These are phyloP conservation scores for Orobanche coerulescens DNA, from an alignment of 257 asterid genomes.

Conservation along the genomic window DNA sequence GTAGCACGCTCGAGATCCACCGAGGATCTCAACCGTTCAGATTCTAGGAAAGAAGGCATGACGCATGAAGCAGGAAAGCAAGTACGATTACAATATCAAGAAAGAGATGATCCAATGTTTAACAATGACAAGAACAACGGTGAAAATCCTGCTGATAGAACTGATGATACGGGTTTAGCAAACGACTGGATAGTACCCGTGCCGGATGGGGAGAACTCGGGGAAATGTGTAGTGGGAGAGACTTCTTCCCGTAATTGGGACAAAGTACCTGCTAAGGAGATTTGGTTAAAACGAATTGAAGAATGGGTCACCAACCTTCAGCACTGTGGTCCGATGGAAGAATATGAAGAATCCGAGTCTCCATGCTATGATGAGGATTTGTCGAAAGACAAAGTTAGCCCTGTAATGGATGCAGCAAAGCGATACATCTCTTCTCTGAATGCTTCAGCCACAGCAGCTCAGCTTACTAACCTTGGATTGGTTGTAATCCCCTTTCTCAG, in stretches of 20 bases:
- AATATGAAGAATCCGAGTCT: constrained; percentile 29
- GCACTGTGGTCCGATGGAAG: constrained; percentile 52
- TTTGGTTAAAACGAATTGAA: constrained; percentile 63
- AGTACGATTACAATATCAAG: constrained; percentile 28
- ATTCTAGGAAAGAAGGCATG: constrained; percentile 35
- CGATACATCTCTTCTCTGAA: constrained; percentile 73
- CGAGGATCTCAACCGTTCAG: constrained; percentile 48
- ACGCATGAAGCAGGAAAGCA: constrained; percentile 33
- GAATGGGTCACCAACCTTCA: constrained; percentile 86
- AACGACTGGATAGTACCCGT: constrained; percentile 84
- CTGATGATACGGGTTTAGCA: constrained; percentile 45
- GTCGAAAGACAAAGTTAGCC: constrained; percentile 48
- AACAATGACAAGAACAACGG: constrained; percentile 31
- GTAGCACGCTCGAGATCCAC: constrained; percentile 53
- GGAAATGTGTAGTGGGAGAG: constrained; percentile 31
- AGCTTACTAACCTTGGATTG: constrained; percentile 82
- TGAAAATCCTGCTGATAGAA: constrained; percentile 47
- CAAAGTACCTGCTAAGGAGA: constrained; percentile 55
- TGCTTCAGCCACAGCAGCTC: constrained; percentile 69
- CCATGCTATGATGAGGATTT: constrained; percentile 30
- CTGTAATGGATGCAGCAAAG: constrained; percentile 73
- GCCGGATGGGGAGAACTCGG: constrained; percentile 37
- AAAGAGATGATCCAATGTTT: constrained; percentile 28
- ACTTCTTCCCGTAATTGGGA: constrained; percentile 36
- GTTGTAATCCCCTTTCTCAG: constrained; percentile 79